Evolutionary conservation across 495 filamentous ascomycete species (phyloP).

Genomic region (Podospora didyma): DNA sequence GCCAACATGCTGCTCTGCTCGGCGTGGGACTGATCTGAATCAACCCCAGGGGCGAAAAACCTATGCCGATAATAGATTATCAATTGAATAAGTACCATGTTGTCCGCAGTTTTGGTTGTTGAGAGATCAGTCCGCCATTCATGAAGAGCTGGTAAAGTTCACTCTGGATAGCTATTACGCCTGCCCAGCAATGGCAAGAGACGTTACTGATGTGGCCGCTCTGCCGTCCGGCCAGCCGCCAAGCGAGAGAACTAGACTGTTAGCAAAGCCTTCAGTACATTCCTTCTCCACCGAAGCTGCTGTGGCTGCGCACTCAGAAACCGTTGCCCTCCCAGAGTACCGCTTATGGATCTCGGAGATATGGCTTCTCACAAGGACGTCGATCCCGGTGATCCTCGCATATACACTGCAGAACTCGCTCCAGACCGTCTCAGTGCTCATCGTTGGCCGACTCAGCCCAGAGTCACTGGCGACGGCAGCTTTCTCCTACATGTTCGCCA

Average conservation of each 20-base stretch:
- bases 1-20: neutral
- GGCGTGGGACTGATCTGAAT: neutral
- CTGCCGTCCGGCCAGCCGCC: conserved; percentile 10
- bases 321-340: conserved; percentile 4
- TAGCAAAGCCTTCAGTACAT: conserved; percentile 34
- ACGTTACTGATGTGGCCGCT: neutral
- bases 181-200: conserved; percentile 4
- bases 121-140: neutral
- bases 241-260: conserved; percentile 45
- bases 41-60: neutral
- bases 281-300: conserved; percentile 1
- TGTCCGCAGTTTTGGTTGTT: neutral
- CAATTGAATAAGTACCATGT: neutral
- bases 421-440: conserved; percentile 79
- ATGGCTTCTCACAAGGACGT: conserved; percentile 60
- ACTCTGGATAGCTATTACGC: neutral
- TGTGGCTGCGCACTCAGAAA: neutral
- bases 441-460: conserved; percentile 74
- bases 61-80: neutral
- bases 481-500: conserved; percentile 90
- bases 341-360: conserved; percentile 56
- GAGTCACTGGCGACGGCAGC: conserved; percentile 79
- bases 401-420: conserved; percentile 88
- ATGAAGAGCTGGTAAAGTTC: neutral
- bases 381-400: conserved; percentile 79